Evolutionary conservation across 225 moss, liverwort and hornwort species (phyloP).

Genomic region (Straminergon stramineum): DNA sequence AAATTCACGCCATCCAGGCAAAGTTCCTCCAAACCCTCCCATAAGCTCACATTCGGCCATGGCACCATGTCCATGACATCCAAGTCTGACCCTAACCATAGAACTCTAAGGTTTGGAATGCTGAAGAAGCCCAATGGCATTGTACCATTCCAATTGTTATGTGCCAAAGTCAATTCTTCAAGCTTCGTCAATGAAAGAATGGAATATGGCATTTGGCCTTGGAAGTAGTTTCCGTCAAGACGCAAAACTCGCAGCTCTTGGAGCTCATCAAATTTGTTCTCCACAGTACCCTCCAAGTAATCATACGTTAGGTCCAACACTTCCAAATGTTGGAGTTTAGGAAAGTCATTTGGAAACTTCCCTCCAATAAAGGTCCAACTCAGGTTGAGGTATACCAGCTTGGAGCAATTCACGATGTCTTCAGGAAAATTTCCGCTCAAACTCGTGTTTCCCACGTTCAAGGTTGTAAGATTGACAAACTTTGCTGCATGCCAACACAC

Average conservation of each 20-base stretch:
- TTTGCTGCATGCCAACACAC: neutral
- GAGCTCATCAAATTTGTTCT: neutral
- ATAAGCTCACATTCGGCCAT: neutral
- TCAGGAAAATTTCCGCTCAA: neutral
- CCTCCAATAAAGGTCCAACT: neutral
- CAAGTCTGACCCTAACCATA: neutral
- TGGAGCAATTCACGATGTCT: neutral
- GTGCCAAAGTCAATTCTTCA: neutral
- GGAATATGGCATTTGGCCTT: neutral
- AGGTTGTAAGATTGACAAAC: neutral
- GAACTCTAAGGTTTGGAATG: neutral
- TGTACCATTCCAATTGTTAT: neutral
- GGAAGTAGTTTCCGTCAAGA: neutral
- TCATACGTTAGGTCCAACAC: rapidly evolving
- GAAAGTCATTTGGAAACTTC: rapidly evolving
- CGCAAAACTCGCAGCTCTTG: neutral
- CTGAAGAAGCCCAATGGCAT: neutral
- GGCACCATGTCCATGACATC: neutral
- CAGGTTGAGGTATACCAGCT: neutral
- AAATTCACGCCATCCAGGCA: neutral
- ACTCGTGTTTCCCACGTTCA: neutral
- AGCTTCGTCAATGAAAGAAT: neutral
- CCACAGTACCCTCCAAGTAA: neutral
- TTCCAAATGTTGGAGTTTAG: neutral
- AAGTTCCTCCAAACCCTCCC: neutral